A percentile compares a stretch with the other conserved stretches of the same genome.
Conservation (phyloP, 805 yeast species). For the Vanderwaltozyma verrucispora region DNA sequence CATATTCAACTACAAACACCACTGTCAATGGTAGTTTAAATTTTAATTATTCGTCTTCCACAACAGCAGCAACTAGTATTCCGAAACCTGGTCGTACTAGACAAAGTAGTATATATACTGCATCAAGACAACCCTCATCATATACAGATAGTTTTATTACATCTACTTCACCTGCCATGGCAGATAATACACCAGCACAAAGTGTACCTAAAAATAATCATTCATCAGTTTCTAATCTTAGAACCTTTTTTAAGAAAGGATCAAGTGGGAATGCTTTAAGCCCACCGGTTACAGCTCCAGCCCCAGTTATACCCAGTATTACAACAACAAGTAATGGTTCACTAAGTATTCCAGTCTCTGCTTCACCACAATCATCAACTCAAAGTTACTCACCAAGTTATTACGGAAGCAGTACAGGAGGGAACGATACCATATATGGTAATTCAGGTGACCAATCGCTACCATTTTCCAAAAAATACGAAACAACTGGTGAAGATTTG, state of each 20-base stretch:
- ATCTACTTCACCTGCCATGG: slow-evolving; percentile 23
- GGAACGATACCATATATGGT: slow-evolving; percentile 22
- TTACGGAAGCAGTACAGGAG: slow-evolving; percentile 29
- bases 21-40: slow-evolving; percentile 2
- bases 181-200: slow-evolving; percentile 29
- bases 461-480: slow-evolving; percentile 68
- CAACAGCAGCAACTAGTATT: slow-evolving; percentile 24
- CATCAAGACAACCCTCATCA: slow-evolving; percentile 28
- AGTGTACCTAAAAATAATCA: slow-evolving; percentile 42
- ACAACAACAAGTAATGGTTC: slow-evolving; percentile 1
- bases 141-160: slow-evolving; percentile 17
- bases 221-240: slow-evolving; percentile 69
- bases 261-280: slow-evolving; percentile 5
- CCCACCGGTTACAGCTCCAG: not conserved
- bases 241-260: slow-evolving; percentile 55
- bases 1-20: slow-evolving; percentile 2
- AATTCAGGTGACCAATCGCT: slow-evolving; percentile 33
- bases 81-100: slow-evolving; percentile 29
- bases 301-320: not conserved
- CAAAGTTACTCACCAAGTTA: slow-evolving; percentile 23
- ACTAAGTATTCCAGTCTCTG: not conserved
- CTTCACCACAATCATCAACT: not conserved
- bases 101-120: slow-evolving; percentile 26
- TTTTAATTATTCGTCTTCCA: not conserved
- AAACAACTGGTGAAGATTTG: slow-evolving; percentile 71